phyloP scores from a whole-genome alignment of 164 flowering plant genomes.

The Euptelea pleiosperma region DNA sequence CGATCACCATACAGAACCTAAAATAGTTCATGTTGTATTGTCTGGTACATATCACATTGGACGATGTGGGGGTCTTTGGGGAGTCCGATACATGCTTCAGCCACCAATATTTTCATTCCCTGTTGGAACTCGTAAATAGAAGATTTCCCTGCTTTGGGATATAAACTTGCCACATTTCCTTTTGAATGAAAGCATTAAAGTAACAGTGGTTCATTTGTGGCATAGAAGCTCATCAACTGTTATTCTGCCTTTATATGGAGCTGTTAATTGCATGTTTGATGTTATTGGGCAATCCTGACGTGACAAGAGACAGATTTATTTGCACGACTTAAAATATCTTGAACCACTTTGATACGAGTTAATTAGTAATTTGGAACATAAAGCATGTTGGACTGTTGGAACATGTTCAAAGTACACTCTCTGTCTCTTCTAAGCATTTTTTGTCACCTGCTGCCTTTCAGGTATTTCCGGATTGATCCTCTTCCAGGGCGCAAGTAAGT shows the following conservation, averaged over 20 bases:
- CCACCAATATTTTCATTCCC: too few species aligned
- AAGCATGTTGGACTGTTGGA: too few species aligned
- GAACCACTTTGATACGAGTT: background rate
- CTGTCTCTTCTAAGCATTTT: background rate
- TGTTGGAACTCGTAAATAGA: too few species aligned
- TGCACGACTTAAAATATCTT: too few species aligned
- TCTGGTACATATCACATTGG: too few species aligned
- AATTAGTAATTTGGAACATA: background rate
- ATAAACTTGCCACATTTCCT: background rate
- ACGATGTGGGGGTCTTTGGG: too few species aligned
- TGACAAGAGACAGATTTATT: too few species aligned
- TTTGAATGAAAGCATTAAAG: background rate
- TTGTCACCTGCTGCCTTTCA: conserved; percentile 21
- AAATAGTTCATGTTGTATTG: too few species aligned
- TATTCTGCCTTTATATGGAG: background rate
- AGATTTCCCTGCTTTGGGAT: too few species aligned
- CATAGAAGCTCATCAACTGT: background rate
- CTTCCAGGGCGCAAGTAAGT: conserved; percentile 91
- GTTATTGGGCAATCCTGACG: too few species aligned
- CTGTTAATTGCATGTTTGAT: background rate
- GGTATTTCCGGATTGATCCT: conserved; percentile 87
- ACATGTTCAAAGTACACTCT: background rate
- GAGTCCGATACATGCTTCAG: too few species aligned
- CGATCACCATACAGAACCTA: too few species aligned
- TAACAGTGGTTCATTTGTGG: background rate